A percentile compares a stretch with the other conserved stretches of the same genome.
Conservation (phyloP, 805 yeast genomes). For the Suhomyces vadensis region DNA sequence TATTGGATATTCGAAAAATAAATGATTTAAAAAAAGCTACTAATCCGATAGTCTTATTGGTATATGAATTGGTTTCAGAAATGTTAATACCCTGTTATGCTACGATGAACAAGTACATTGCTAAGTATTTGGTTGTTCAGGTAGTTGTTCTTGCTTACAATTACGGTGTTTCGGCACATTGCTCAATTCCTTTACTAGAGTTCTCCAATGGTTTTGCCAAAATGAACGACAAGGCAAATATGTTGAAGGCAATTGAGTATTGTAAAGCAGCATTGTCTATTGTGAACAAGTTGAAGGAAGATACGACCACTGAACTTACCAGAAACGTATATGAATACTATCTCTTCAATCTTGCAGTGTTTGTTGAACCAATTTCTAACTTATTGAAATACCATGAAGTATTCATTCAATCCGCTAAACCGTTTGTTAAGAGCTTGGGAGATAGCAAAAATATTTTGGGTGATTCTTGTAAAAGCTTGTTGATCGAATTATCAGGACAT, state of each 20-base stretch:
- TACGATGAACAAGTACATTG: constrained; percentile 25
- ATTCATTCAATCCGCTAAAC: constrained; percentile 15
- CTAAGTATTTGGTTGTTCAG: constrained; percentile 33
- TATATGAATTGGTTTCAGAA: constrained; percentile 44
- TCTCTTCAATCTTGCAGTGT: constrained; percentile 41
- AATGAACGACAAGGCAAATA: constrained; percentile 28
- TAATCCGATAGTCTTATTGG: constrained; percentile 28
- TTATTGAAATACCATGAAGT: constrained; percentile 29
- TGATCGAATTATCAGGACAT: constrained; percentile 18
- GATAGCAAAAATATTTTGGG: constrained; percentile 12
- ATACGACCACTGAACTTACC: constrained; percentile 35
- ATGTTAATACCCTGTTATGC: constrained; percentile 36
- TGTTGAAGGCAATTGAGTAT: constrained; percentile 42
- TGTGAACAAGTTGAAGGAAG: constrained; percentile 29
- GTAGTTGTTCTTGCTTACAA: constrained; percentile 36
- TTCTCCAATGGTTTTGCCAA: constrained; percentile 35
- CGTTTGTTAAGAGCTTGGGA: constrained; percentile 12
- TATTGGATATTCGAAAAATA: constrained; percentile 38
- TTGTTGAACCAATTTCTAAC: constrained; percentile 40
- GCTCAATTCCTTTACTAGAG: constrained; percentile 41
- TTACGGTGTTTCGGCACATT: constrained; percentile 41
- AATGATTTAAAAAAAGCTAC: constrained; percentile 20
- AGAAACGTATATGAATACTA: constrained; percentile 44
- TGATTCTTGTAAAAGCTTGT: constrained; percentile 14
- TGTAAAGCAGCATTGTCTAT: constrained; percentile 41